These are phyloP conservation scores for Myriosclerotinia scirpicola DNA, from an alignment of 2,329 filamentous ascomycete species.

Conservation along the genomic window DNA sequence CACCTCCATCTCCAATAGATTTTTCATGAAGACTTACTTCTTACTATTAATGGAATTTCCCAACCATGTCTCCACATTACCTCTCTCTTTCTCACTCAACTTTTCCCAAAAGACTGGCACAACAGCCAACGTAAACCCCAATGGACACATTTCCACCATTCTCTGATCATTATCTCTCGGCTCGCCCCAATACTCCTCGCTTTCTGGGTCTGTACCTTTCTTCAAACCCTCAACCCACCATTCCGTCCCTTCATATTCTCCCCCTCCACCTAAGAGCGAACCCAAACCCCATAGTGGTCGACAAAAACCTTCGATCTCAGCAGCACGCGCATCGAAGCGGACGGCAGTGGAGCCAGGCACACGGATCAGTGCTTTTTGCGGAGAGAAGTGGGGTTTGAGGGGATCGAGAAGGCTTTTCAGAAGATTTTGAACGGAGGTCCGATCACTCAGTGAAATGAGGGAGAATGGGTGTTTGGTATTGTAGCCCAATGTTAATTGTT, in stretches of 20 bases:
- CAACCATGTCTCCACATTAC: constrained; percentile 70
- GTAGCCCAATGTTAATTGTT: constrained; percentile 49
- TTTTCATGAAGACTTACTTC: constrained; percentile 49
- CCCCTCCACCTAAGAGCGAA: constrained; percentile 67
- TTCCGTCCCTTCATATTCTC: constrained; percentile 60
- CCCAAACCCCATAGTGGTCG: constrained; percentile 74
- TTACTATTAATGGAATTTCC: constrained; percentile 76
- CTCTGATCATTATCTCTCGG: constrained; percentile 75
- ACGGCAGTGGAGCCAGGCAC: constrained; percentile 70
- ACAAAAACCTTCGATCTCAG: constrained; percentile 62
- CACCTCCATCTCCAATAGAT: background rate
- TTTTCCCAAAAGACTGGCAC: constrained; percentile 53
- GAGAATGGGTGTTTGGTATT: constrained; percentile 56
- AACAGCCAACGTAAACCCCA: constrained; percentile 73
- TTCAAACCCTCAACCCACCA: constrained; percentile 71
- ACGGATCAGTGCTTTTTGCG: constrained; percentile 62
- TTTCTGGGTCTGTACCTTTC: constrained; percentile 68
- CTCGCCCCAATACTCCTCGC: constrained; percentile 73
- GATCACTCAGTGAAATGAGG: constrained; percentile 50
- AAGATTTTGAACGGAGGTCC: constrained; percentile 59
- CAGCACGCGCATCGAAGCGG: constrained; percentile 73
- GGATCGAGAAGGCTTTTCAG: constrained; percentile 67
- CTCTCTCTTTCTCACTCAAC: constrained; percentile 60
- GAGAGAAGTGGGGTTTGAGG: constrained; percentile 70
- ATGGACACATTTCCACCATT: constrained; percentile 82